These are phyloP conservation scores for Phaeolepiota aurea DNA, from an alignment of 768 basidiomycete genomes.

Conservation along the genomic window DNA sequence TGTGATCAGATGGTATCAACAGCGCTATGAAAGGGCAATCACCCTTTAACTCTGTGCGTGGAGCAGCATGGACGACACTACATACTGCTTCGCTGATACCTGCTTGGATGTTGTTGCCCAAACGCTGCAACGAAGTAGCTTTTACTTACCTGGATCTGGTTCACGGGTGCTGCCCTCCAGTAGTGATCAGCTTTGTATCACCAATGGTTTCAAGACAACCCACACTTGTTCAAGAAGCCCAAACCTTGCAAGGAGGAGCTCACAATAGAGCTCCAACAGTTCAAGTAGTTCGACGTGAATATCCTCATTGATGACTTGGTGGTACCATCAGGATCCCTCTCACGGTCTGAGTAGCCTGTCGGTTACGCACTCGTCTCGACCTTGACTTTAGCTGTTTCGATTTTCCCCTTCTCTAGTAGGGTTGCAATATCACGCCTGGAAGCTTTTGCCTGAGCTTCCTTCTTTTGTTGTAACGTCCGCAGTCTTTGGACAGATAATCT, in stretches of 20 bases:
- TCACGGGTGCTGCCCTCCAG: conserved; percentile 49
- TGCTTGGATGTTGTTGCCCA: conserved; percentile 5
- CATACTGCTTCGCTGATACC: conserved; percentile 72
- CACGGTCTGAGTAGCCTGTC: no score
- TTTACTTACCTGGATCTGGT: conserved; percentile 66
- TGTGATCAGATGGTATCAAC: not conserved
- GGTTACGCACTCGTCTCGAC: conserved; percentile 66
- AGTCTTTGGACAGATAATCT: conserved; percentile 83
- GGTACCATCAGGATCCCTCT: no score
- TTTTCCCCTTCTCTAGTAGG: conserved; percentile 68
- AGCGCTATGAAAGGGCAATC: conserved; percentile 3
- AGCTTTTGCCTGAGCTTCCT: conserved; percentile 67
- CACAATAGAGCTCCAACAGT: conserved; percentile 89
- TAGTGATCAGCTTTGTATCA: conserved; percentile 6
- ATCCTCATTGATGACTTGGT: conserved; percentile 80
- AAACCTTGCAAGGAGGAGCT: conserved; percentile 88
- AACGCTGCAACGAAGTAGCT: not conserved
- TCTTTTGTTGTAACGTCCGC: conserved; percentile 87
- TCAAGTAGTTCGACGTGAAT: conserved; percentile 84
- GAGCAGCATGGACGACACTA: conserved; percentile 85
- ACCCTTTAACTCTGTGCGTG: conserved; percentile 89
- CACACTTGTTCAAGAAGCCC: conserved; percentile 86
- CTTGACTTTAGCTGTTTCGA: conserved; percentile 81
- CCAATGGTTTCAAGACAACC: conserved; percentile 17
- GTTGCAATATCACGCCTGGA: conserved; percentile 76